Conservation (phyloP, 495 filamentous ascomycete genomes). For the Friedmanniomyces endolithicus region DNA sequence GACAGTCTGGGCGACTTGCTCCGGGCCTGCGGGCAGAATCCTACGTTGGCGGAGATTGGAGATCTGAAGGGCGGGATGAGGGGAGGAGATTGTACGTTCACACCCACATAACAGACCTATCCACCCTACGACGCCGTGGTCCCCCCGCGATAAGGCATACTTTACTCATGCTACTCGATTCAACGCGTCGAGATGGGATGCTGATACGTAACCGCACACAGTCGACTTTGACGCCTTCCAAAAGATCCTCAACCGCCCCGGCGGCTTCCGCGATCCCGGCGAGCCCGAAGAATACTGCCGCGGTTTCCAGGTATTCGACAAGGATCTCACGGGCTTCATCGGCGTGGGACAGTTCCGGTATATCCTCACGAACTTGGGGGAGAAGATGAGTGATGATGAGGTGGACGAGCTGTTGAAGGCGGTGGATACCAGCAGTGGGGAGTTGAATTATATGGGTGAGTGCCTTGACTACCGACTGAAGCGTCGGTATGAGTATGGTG, state of each 20-base stretch:
- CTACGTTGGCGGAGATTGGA: conserved; percentile 77
- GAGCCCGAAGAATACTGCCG: conserved; percentile 96
- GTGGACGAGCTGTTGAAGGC: conserved; percentile 97
- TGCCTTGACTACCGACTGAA: background rate
- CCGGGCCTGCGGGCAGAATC: conserved; percentile 94
- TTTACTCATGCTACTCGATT: too few species aligned
- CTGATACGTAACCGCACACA: conserved; percentile 26
- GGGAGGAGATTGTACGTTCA: conserved; percentile 59
- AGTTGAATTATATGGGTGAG: conserved; percentile 90
- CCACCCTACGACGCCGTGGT: too few species aligned
- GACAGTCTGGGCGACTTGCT: conserved; percentile 85
- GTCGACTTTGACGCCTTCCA: conserved; percentile 97
- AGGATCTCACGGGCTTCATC: conserved; percentile 96
- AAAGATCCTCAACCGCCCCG: conserved; percentile 89
- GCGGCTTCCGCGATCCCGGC: conserved; percentile 93
- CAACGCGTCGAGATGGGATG: too few species aligned
- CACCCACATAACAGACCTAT: too few species aligned
- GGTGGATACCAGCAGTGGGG: conserved; percentile 82
- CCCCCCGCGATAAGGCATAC: too few species aligned
- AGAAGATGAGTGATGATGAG: conserved; percentile 98
- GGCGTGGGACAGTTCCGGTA: conserved; percentile 93
- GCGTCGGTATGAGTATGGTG: background rate
- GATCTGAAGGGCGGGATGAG: conserved; percentile 82
- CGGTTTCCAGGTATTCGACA: conserved; percentile 98
- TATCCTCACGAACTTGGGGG: conserved; percentile 88